Evolutionary conservation across 345 rosid species (phyloP).

Genomic region (Heritiera littoralis): DNA sequence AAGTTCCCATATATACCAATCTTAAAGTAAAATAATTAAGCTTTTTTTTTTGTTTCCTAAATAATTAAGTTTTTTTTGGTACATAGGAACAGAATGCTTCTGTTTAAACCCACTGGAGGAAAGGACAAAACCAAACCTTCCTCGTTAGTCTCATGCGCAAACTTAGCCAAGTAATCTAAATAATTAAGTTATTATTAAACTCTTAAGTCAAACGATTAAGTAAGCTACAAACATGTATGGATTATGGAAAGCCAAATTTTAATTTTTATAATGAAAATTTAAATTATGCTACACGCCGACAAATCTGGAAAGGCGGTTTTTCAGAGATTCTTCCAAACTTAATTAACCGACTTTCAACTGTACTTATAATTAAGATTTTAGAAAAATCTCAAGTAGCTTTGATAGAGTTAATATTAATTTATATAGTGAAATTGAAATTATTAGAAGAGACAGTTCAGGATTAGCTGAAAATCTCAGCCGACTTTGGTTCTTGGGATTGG

Average conservation of each 20-base stretch:
- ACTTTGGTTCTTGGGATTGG: constrained; percentile 48
- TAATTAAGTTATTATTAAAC: background rate
- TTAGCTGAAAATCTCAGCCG: constrained; percentile 38
- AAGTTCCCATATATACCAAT: background rate
- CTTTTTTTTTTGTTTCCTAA: too few relatives aligned
- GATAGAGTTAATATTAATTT: background rate
- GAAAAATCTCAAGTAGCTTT: background rate
- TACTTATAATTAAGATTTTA: too few relatives aligned
- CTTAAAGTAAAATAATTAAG: background rate
- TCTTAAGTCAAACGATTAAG: constrained; percentile 35
- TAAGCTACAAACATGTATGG: constrained; percentile 21
- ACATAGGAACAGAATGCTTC: too few relatives aligned
- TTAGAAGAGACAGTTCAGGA: constrained; percentile 30
- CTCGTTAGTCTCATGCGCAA: too few relatives aligned
- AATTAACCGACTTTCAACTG: constrained; percentile 38
- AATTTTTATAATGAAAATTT: background rate
- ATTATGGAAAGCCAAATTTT: background rate
- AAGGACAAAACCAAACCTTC: too few relatives aligned
- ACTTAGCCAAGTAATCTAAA: too few relatives aligned
- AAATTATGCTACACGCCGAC: constrained; percentile 43
- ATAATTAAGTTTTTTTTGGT: too few relatives aligned
- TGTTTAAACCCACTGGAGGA: too few relatives aligned
- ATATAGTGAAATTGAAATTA: background rate
- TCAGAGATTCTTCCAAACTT: constrained; percentile 29
- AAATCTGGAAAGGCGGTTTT: constrained; percentile 48